Evolutionary conservation across 2,329 filamentous ascomycete genomes (phyloP).

Genomic region (Fusarium newnesense): DNA sequence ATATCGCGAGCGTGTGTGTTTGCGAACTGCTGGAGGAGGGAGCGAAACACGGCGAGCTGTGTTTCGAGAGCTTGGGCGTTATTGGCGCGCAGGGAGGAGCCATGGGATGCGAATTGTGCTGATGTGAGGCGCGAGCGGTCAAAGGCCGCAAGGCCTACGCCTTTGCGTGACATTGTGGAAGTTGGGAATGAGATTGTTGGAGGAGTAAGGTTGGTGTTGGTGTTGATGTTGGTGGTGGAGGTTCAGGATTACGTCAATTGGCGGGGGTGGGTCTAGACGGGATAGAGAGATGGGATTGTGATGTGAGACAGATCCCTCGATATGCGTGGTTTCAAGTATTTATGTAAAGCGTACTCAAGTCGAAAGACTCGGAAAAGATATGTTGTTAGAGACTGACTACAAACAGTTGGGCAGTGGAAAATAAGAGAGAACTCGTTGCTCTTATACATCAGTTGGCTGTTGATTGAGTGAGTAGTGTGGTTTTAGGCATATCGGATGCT

Average conservation of each 20-base stretch:
- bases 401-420: no score
- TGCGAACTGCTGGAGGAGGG: conserved; percentile 92
- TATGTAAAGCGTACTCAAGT: background rate
- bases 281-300: background rate
- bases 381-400: background rate
- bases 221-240: background rate
- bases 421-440: background rate
- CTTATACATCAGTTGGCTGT: background rate
- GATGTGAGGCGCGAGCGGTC: conserved; percentile 85
- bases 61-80: conserved; percentile 89
- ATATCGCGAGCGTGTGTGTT: conserved; percentile 96
- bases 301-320: background rate
- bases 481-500: background rate
- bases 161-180: conserved; percentile 73
- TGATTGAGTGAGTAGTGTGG: background rate
- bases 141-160: conserved; percentile 91
- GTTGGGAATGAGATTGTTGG: background rate
- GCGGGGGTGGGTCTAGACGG: conserved; percentile 18
- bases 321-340: background rate
- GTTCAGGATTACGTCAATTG: conserved; percentile 36
- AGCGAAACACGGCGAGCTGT: conserved; percentile 95
- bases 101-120: conserved; percentile 91
- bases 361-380: background rate
- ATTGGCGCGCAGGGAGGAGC: conserved; percentile 82
- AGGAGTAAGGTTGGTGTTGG: background rate